phyloP scores from a whole-genome alignment of 345 rosid species.

The Cardamine occulta region DNA sequence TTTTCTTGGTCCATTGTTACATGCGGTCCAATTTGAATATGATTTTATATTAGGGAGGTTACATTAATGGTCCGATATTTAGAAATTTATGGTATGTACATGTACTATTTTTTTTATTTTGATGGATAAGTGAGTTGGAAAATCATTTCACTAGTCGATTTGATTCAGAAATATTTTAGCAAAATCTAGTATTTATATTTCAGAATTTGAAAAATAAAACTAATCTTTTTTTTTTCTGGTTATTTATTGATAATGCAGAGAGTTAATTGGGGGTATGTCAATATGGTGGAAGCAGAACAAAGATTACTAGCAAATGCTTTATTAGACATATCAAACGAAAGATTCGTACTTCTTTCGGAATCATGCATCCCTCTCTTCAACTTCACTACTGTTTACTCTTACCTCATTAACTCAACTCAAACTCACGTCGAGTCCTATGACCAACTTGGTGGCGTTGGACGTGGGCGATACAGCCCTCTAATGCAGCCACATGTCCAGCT shows the following conservation, averaged over 20 bases:
- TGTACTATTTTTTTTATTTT: neutral
- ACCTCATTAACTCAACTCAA: constrained; percentile 57
- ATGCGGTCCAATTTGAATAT: constrained; percentile 6
- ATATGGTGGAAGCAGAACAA: constrained; percentile 87
- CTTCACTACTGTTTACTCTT: constrained; percentile 64
- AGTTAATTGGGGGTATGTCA: constrained; percentile 74
- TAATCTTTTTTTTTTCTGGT: neutral
- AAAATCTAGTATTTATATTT: neutral
- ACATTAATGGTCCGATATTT: neutral
- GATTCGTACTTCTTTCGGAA: constrained; percentile 81
- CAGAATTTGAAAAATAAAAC: neutral
- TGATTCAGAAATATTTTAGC: neutral
- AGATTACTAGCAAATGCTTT: constrained; percentile 83
- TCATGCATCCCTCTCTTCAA: constrained; percentile 86
- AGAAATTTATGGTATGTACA: neutral
- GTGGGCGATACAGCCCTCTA: constrained; percentile 61
- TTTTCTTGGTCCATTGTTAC: constrained; percentile 26
- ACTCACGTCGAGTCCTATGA: constrained; percentile 67
- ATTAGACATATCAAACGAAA: constrained; percentile 65
- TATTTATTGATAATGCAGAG: constrained; percentile 52
- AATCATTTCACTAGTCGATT: neutral
- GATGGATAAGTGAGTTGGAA: neutral
- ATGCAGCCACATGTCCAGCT: constrained; percentile 63
- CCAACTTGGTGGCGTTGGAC: constrained; percentile 56
- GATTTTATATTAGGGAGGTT: neutral